phyloP scores from a whole-genome alignment of 805 yeast genomes.

The Cyberlindnera mississippiensis region DNA sequence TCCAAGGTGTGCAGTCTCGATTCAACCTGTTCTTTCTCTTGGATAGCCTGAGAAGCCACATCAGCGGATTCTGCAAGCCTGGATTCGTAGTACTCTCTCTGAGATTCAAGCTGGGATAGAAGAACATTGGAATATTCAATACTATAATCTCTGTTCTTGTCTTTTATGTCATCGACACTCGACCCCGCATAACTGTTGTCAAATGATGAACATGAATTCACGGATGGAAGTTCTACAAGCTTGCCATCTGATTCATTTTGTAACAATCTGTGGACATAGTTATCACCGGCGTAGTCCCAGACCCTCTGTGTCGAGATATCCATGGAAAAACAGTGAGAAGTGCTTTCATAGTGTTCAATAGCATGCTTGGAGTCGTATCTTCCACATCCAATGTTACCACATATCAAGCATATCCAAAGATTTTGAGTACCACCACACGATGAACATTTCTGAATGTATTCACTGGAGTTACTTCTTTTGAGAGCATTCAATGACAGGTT shows the following conservation, averaged over 20 bases:
- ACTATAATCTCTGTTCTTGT: slow-evolving; percentile 56
- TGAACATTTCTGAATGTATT: slow-evolving; percentile 31
- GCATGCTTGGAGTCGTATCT: slow-evolving; percentile 86
- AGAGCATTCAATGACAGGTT: slow-evolving; percentile 31
- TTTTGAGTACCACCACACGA: slow-evolving; percentile 57
- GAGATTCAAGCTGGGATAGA: slow-evolving; percentile 79
- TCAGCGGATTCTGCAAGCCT: slow-evolving; percentile 36
- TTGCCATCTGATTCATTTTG: slow-evolving; percentile 89
- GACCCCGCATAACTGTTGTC: not conserved
- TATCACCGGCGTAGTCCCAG: slow-evolving; percentile 93
- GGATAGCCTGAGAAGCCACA: slow-evolving; percentile 14
- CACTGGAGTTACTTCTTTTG: slow-evolving; percentile 19
- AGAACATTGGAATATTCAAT: slow-evolving; percentile 78
- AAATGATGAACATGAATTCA: slow-evolving; percentile 7
- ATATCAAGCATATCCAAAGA: slow-evolving; percentile 84
- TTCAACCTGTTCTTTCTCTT: not conserved
- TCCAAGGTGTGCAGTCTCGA: not conserved
- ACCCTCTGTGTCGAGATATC: slow-evolving; percentile 79
- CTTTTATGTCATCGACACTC: slow-evolving; percentile 16
- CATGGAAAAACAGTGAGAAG: slow-evolving; percentile 90
- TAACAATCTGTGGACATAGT: slow-evolving; percentile 80
- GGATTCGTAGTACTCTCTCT: slow-evolving; percentile 74
- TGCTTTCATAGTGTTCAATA: slow-evolving; percentile 67
- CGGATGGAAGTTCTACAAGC: slow-evolving; percentile 59
- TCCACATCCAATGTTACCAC: slow-evolving; percentile 93